Evolutionary conservation across 202 grass and related monocot species (phyloP).

Genomic region (Eragrostis tef): DNA sequence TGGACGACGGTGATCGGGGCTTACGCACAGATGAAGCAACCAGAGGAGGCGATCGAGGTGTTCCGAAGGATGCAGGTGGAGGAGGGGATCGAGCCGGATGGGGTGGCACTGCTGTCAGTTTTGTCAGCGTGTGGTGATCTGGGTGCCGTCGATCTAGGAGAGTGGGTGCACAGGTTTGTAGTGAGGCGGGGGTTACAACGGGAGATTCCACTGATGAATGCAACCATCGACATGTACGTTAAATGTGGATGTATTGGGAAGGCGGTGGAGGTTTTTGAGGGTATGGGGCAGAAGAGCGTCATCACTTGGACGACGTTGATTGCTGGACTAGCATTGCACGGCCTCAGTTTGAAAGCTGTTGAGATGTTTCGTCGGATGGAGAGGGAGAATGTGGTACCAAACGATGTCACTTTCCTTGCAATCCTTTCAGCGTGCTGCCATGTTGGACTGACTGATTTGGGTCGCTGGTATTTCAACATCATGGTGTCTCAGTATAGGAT

Average conservation of each 20-base stretch:
- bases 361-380: constrained; percentile 75
- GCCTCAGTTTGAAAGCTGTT: constrained; percentile 64
- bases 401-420: constrained; percentile 70
- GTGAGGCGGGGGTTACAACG: constrained; percentile 45
- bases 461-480: constrained; percentile 61
- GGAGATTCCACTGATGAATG: constrained; percentile 64
- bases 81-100: constrained; percentile 61
- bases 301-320: constrained; percentile 76
- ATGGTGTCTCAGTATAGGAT: constrained; percentile 64
- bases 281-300: constrained; percentile 64
- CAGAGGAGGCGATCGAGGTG: constrained; percentile 58
- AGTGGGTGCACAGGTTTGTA: constrained; percentile 67
- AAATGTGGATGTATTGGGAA: constrained; percentile 65
- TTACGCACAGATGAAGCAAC: constrained; percentile 52
- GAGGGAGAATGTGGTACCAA: constrained; percentile 61
- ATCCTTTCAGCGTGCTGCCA: constrained; percentile 71
- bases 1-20: constrained; percentile 77
- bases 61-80: constrained; percentile 83
- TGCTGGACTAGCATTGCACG: constrained; percentile 71
- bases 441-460: constrained; percentile 60
- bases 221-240: constrained; percentile 76
- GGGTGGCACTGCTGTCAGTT: constrained; percentile 65
- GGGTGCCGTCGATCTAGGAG: constrained; percentile 69
- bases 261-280: constrained; percentile 70
- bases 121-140: constrained; percentile 71